Percentiles rank a stretch among this genome's conserved stretches.
Conservation (phyloP, 768 basidiomycete species). For the Lactarius akahatsu region DNA sequence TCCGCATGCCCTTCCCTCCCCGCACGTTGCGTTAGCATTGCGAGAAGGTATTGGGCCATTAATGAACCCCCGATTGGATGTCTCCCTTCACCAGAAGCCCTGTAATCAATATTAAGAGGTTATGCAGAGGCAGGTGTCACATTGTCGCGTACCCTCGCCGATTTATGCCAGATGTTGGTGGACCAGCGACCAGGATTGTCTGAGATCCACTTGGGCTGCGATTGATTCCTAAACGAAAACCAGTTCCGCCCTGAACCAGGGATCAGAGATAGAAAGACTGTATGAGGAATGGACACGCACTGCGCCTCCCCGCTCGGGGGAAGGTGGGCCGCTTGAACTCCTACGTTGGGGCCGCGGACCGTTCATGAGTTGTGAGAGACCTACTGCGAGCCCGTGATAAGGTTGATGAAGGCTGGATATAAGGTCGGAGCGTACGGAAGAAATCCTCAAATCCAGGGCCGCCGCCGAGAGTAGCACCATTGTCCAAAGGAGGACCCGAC, state of each 20-base stretch:
- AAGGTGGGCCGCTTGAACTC: slow-evolving; percentile 4
- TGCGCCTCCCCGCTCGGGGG: slow-evolving; percentile 10
- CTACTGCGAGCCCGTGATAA: slow-evolving; percentile 17
- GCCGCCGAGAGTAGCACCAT: slow-evolving; percentile 28
- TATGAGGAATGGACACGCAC: slow-evolving; percentile 26
- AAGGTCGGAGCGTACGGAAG: slow-evolving; percentile 41
- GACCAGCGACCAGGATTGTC: slow-evolving; percentile 41
- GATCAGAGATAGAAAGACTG: slow-evolving; percentile 5
- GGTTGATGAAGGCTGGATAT: neutral
- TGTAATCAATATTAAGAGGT: slow-evolving; percentile 38
- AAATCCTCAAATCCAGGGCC: slow-evolving; percentile 46
- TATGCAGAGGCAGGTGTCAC: slow-evolving; percentile 28
- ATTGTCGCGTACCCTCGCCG: slow-evolving; percentile 26
- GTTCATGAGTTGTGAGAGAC: slow-evolving; percentile 16
- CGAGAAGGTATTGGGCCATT: slow-evolving; percentile 72
- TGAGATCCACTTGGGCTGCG: slow-evolving; percentile 35
- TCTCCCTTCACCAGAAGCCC: slow-evolving; percentile 27
- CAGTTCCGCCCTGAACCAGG: slow-evolving; percentile 31
- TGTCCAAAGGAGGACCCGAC: slow-evolving; percentile 36
- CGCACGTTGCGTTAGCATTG: slow-evolving; percentile 48
- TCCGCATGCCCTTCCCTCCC: slow-evolving; percentile 46
- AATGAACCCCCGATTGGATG: slow-evolving; percentile 54
- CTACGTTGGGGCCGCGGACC: slow-evolving; percentile 12
- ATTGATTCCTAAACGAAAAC: slow-evolving; percentile 41
- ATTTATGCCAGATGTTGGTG: slow-evolving; percentile 34